A percentile compares a stretch with the other conserved stretches of the same genome.
Evolutionary conservation across 306 rosid genomes (phyloP).

Genomic region (Cucurbita maxima): DNA sequence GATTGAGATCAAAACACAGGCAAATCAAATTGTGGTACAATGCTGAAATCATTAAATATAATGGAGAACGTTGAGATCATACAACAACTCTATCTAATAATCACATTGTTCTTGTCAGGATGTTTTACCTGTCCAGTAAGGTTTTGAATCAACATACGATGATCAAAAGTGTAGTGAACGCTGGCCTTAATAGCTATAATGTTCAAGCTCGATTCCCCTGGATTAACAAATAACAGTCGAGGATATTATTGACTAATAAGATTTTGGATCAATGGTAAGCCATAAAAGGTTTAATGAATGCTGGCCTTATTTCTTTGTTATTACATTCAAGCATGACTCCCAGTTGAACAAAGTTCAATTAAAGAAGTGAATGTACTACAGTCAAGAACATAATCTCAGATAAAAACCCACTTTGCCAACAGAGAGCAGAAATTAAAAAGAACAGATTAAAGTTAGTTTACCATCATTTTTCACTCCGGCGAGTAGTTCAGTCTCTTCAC

Average conservation of each 20-base stretch:
- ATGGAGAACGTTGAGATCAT: background rate
- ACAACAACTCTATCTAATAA: background rate
- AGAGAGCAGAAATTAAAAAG: background rate
- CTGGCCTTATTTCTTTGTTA: conserved; percentile 48
- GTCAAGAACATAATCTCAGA: background rate
- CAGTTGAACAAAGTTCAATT: conserved; percentile 20
- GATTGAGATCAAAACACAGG: background rate
- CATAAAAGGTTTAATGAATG: conserved; percentile 64
- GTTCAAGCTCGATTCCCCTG: conserved; percentile 68
- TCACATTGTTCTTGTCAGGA: background rate
- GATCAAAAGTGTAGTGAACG: conserved; percentile 73
- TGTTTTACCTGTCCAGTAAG: conserved; percentile 65
- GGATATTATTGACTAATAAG: conserved; percentile 29
- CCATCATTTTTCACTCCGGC: conserved; percentile 87
- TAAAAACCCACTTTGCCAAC: background rate
- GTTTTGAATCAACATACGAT: conserved; percentile 62
- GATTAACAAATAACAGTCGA: conserved; percentile 22
- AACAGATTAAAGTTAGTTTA: conserved; percentile 22
- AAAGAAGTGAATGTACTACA: conserved; percentile 20
- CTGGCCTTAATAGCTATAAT: conserved; percentile 76
- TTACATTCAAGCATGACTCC: conserved; percentile 44
- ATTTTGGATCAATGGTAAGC: conserved; percentile 51
- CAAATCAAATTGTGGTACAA: background rate
- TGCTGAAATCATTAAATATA: background rate
- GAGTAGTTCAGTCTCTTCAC: conserved; percentile 70